Evolutionary conservation across 2,329 filamentous ascomycete genomes (phyloP).

Genomic region (Lizonia empirigonia): DNA sequence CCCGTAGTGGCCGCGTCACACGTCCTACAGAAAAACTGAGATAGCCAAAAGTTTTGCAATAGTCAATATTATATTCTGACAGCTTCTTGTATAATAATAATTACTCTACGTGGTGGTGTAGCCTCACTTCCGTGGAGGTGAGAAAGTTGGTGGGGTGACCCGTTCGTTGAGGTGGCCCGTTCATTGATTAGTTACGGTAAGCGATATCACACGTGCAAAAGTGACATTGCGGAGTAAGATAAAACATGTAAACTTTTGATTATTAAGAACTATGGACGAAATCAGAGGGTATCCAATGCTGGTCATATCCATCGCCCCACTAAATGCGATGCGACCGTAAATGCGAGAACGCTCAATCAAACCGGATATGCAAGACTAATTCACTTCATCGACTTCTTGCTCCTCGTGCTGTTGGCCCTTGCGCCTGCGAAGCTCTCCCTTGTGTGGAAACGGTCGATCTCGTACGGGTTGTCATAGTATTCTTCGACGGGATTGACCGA

Average conservation of each 20-base stretch:
- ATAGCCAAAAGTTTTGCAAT: no score
- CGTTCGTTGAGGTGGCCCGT: no score
- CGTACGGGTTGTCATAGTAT: conserved; percentile 55
- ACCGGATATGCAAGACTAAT: conserved; percentile 1
- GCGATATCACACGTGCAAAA: not conserved
- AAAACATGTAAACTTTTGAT: conserved; percentile 4
- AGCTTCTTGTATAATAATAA: no score
- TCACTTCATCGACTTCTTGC: conserved; percentile 18
- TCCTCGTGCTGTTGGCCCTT: conserved; percentile 25
- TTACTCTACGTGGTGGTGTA: no score
- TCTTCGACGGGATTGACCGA: conserved; percentile 34
- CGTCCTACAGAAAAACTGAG: no score
- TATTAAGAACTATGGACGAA: conserved; percentile 13
- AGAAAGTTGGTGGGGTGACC: no score
- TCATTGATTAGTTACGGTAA: no score
- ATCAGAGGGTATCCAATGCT: conserved; percentile 33
- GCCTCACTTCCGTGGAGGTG: no score
- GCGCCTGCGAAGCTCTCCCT: conserved; percentile 50
- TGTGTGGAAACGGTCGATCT: conserved; percentile 57
- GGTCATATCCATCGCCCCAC: conserved; percentile 6
- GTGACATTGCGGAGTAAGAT: not conserved
- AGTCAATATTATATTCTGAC: no score
- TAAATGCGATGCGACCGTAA: conserved; percentile 17
- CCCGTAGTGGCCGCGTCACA: no score
- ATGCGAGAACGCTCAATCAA: conserved; percentile 19